These are phyloP conservation scores for Capsicum baccatum DNA, from an alignment of 257 asterid genomes.

Conservation along the genomic window DNA sequence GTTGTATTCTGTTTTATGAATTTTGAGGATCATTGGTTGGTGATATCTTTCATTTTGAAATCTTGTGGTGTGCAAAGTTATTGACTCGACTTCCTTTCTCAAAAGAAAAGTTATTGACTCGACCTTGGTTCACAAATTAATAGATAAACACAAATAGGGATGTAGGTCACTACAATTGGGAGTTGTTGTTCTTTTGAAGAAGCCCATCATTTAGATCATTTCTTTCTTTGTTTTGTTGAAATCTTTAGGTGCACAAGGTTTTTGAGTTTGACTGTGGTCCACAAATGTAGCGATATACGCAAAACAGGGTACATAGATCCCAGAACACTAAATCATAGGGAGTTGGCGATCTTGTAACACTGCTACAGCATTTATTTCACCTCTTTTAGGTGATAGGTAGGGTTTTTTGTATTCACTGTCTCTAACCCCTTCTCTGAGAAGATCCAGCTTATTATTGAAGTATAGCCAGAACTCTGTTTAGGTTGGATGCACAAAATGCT, in stretches of 20 bases:
- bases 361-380: neutral
- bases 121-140: neutral
- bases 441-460: neutral
- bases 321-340: neutral
- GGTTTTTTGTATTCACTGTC: neutral
- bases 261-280: slow-evolving; percentile 22
- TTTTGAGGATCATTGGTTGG: neutral
- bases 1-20: neutral
- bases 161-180: neutral
- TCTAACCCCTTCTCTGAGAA: neutral
- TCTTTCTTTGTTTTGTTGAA: slow-evolving; percentile 7
- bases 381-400: neutral
- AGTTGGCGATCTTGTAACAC: slow-evolving; percentile 16
- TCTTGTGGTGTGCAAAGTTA: neutral
- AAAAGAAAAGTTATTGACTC: no score
- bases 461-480: neutral
- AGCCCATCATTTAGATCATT: neutral
- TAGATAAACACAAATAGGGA: neutral
- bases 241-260: neutral
- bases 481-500: neutral
- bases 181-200: neutral
- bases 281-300: neutral
- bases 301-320: neutral
- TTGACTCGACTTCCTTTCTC: neutral
- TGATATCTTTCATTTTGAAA: slow-evolving; percentile 11